Evolutionary conservation across 1,284 basidiomycete genomes (phyloP).

Genomic region (Prillingera fragicola): DNA sequence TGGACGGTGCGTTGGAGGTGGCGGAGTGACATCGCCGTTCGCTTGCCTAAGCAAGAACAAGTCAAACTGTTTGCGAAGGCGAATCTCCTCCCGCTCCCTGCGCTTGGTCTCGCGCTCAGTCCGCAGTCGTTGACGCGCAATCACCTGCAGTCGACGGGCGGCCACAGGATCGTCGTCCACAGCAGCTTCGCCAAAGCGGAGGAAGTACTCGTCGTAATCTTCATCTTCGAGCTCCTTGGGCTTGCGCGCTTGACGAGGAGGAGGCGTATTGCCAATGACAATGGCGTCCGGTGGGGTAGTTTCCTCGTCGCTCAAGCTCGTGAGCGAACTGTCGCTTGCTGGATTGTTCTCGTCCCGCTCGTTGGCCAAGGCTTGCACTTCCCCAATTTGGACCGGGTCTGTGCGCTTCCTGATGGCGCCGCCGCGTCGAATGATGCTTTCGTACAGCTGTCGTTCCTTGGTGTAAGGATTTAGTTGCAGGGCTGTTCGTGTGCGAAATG

Average conservation of each 20-base stretch:
- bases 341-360: slow-evolving; percentile 2
- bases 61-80: no score
- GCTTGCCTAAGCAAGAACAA: no score
- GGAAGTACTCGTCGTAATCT: slow-evolving; percentile 39
- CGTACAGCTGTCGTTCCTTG: slow-evolving; percentile 41
- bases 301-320: slow-evolving; percentile 20
- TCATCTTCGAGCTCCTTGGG: slow-evolving; percentile 23
- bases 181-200: slow-evolving; percentile 28
- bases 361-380: slow-evolving; percentile 1
- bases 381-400: no score
- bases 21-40: no score
- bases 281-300: slow-evolving; percentile 26
- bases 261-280: slow-evolving; percentile 35
- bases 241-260: slow-evolving; percentile 3
- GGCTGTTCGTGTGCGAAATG: slow-evolving; percentile 45
- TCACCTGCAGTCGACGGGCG: slow-evolving; percentile 23
- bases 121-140: slow-evolving; percentile 27
- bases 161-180: slow-evolving; percentile 27
- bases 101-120: slow-evolving; percentile 16
- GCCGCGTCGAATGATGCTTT: slow-evolving; percentile 34
- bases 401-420: slow-evolving; percentile 14
- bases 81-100: background rate
- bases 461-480: slow-evolving; percentile 48
- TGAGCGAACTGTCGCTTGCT: no score
- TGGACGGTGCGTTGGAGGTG: no score